Conservation (phyloP, 352 stramenopile genomes). For the Pythium periplocum region DNA sequence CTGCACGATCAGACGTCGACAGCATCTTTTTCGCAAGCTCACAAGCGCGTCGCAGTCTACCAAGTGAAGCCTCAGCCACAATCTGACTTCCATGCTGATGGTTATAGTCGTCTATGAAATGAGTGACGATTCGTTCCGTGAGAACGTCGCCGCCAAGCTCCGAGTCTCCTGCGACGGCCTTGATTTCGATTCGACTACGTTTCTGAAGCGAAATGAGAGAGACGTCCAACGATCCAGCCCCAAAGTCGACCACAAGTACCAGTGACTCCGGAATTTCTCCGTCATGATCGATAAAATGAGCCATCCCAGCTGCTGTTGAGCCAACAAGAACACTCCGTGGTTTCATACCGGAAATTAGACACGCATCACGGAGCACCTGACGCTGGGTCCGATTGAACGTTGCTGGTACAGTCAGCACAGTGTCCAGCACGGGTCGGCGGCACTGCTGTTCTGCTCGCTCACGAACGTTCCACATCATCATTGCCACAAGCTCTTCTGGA, state of each 20-base stretch:
- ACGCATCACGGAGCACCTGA: slow-evolving; percentile 31
- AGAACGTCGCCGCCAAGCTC: slow-evolving; percentile 20
- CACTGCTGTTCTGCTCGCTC: slow-evolving; percentile 23
- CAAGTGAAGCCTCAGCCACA: too few relatives aligned
- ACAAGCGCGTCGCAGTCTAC: slow-evolving; percentile 22
- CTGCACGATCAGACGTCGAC: slow-evolving; percentile 21
- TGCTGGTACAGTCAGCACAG: slow-evolving; percentile 26
- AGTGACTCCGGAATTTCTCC: slow-evolving; percentile 3
- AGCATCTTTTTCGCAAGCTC: slow-evolving; percentile 42
- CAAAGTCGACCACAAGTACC: slow-evolving; percentile 30
- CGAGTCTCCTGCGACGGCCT: slow-evolving; percentile 7
- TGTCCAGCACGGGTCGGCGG: slow-evolving; percentile 9
- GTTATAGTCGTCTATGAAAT: slow-evolving; percentile 13
- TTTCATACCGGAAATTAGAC: slow-evolving; percentile 27
- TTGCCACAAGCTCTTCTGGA: slow-evolving; percentile 41
- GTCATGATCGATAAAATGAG: neutral
- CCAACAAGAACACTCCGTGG: slow-evolving; percentile 23
- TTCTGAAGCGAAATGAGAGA: slow-evolving; percentile 15
- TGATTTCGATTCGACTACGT: slow-evolving; percentile 8
- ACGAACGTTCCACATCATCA: slow-evolving; percentile 34
- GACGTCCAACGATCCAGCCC: slow-evolving; percentile 25
- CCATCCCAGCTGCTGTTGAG: slow-evolving; percentile 31
- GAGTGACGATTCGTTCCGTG: slow-evolving; percentile 19
- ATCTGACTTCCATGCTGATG: neutral
- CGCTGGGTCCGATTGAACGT: slow-evolving; percentile 44